phyloP scores from a whole-genome alignment of 2,329 filamentous ascomycete species.

The Arthrobotrys conoides region DNA sequence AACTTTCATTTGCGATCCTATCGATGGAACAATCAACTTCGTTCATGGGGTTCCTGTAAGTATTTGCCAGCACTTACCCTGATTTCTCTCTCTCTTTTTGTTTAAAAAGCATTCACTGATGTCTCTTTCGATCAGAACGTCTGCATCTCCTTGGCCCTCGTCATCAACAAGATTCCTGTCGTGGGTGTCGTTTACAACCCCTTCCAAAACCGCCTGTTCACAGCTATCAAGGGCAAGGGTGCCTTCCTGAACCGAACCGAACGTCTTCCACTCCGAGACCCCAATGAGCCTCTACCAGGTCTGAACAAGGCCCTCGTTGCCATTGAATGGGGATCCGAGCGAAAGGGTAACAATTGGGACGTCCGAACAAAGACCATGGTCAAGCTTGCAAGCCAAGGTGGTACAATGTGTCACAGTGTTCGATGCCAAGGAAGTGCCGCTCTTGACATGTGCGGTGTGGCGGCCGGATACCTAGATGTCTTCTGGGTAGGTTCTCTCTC shows the following conservation, averaged over 20 bases:
- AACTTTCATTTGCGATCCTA: slow-evolving; percentile 85
- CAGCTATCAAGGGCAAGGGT: slow-evolving; percentile 77
- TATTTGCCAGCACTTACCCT: slow-evolving; percentile 7
- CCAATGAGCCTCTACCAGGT: slow-evolving; percentile 73
- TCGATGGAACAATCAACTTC: slow-evolving; percentile 73
- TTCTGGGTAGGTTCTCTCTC: slow-evolving; percentile 73
- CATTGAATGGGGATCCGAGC: slow-evolving; percentile 80
- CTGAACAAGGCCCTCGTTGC: slow-evolving; percentile 77
- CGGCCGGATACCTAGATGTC: slow-evolving; percentile 78
- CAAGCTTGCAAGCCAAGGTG: slow-evolving; percentile 75
- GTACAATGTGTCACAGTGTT: slow-evolving; percentile 82
- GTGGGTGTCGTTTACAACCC: slow-evolving; percentile 87
- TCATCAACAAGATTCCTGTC: slow-evolving; percentile 74
- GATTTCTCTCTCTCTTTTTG: not conserved
- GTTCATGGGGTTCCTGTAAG: slow-evolving; percentile 60
- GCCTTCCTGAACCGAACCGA: slow-evolving; percentile 71
- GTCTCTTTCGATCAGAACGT: slow-evolving; percentile 69
- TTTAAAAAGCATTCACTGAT: slow-evolving; percentile 29
- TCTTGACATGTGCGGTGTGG: slow-evolving; percentile 80
- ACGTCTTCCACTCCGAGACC: slow-evolving; percentile 66
- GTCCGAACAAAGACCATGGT: slow-evolving; percentile 78
- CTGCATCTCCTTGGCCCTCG: slow-evolving; percentile 82
- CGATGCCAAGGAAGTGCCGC: slow-evolving; percentile 81
- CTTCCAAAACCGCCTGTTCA: slow-evolving; percentile 78
- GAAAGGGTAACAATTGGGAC: slow-evolving; percentile 79